Conservation (phyloP, 208 protist genomes). For the Chromosphaera perkinsii region DNA sequence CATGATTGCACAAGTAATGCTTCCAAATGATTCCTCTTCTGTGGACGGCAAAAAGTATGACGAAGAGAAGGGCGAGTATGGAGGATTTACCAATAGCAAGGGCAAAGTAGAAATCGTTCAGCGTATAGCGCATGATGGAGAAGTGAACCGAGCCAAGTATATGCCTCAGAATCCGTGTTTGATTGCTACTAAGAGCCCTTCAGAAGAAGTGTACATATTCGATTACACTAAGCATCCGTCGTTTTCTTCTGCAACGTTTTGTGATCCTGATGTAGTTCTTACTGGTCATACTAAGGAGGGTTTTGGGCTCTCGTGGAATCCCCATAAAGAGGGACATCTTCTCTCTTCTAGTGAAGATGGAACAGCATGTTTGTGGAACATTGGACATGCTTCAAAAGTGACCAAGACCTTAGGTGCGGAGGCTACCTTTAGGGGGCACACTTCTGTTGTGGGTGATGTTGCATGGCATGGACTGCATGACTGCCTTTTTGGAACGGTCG, state of each 20-base stretch:
- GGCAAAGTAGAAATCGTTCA: constrained; percentile 64
- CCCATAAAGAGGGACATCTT: constrained; percentile 65
- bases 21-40: constrained; percentile 58
- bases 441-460: constrained; percentile 74
- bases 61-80: constrained; percentile 48
- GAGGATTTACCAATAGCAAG: constrained; percentile 48
- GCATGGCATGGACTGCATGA: constrained; percentile 76
- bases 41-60: constrained; percentile 56
- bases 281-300: constrained; percentile 71
- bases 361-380: constrained; percentile 81
- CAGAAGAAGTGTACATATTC: constrained; percentile 70
- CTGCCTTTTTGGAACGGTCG: constrained; percentile 77
- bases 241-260: too few relatives aligned
- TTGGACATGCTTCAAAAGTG: constrained; percentile 39
- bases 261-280: constrained; percentile 59
- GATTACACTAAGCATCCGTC: constrained; percentile 70
- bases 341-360: constrained; percentile 81
- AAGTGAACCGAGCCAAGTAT: constrained; percentile 73
- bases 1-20: constrained; percentile 67
- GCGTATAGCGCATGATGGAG: constrained; percentile 73
- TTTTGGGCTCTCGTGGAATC: constrained; percentile 73
- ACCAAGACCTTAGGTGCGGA: constrained; percentile 34
- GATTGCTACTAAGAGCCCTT: constrained; percentile 75
- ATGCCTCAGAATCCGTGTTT: constrained; percentile 77
- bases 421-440: constrained; percentile 47